Evolutionary conservation across 2,329 filamentous ascomycete species (phyloP), one percentile per base, ranked within the genome.

Genomic region (Orbilia brochopaga): DNA sequence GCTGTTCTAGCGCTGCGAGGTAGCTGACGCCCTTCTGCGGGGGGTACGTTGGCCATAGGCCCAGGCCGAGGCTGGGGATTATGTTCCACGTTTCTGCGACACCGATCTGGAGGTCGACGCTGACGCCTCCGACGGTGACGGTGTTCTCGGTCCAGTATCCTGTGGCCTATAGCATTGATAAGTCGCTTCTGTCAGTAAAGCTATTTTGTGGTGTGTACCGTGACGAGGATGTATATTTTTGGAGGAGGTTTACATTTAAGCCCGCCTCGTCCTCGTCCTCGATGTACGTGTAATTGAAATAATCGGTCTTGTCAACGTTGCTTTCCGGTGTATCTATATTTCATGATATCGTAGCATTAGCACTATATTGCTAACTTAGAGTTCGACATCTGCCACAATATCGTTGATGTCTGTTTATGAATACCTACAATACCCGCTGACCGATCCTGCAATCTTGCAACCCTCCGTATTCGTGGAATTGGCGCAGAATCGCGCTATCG

Each of bases 41-140:
- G 21, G 21, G 35, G 7, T 15, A 1, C 3, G 19, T 17, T 1
- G 52, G 50, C 27, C 27, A 54, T 13, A 60, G 19, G 37, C 52
- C 60, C 10, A 64, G 40, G 2, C 60, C 60, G 27, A 64, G 52
- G n/a, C 19, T 64, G 6, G 60, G 60, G 13, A 64, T 35, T 10
- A 46, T 54, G n/a, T 54, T 54, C 51, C 51, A 64, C 13, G 3
- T 24, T 27, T 56, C 27, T 4, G 40, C 60, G 21, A 64, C 42
- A 13, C 27, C 60, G 32, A 64, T 56, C 17, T 51, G 40, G 1
- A 64, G 42, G 17, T 64, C 44, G 15, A 64, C 24, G 21, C 42
- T 51, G 27, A 57, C 23, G 2, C 23, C 27, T 24, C 53, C 60
- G 10, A 37, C 42, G n/a, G 60, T 50, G 7, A 64, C 21, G 5